Evolutionary conservation across 1,284 basidiomycete genomes (phyloP).

Genomic region (Inonotus obliquus): DNA sequence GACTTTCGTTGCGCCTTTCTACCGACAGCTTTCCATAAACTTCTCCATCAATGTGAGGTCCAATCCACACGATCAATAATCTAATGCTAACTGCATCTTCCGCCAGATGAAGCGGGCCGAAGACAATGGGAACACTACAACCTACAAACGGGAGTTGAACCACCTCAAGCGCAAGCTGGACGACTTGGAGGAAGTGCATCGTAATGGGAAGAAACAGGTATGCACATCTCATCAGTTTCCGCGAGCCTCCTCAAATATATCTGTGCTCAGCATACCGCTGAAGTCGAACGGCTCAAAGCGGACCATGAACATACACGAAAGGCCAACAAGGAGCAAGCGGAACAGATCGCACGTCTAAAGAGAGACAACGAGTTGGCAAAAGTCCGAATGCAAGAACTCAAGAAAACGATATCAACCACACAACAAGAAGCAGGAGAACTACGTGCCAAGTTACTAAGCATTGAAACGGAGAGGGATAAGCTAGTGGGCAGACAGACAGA

Average conservation of each 20-base stretch:
- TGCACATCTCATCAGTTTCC: conserved; percentile 23
- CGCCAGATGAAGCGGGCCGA: not conserved
- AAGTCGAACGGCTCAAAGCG: conserved; percentile 53
- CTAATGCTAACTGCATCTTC: not conserved
- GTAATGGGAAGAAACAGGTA: conserved; percentile 63
- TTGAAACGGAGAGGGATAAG: conserved; percentile 55
- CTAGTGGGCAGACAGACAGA: conserved; percentile 49
- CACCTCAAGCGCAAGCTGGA: conserved; percentile 59
- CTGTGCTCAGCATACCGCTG: conserved; percentile 46
- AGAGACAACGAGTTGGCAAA: conserved; percentile 56
- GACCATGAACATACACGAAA: conserved; percentile 51
- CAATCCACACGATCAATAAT: not conserved
- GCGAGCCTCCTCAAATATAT: conserved; percentile 1
- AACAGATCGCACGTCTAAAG: conserved; percentile 55
- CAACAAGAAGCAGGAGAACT: conserved; percentile 61
- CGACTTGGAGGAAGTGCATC: conserved; percentile 58
- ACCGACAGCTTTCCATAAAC: not conserved
- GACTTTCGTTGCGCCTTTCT: not conserved
- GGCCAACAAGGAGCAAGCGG: conserved; percentile 45
- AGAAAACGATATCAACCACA: conserved; percentile 42
- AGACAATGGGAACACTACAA: not conserved
- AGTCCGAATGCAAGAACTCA: conserved; percentile 51
- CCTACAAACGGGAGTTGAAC: conserved; percentile 19
- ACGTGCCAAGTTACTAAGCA: conserved; percentile 49
- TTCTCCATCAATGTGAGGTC: not conserved